Evolutionary conservation across 108 stramenopile species (phyloP).

Genomic region (Fistulifera solaris): DNA sequence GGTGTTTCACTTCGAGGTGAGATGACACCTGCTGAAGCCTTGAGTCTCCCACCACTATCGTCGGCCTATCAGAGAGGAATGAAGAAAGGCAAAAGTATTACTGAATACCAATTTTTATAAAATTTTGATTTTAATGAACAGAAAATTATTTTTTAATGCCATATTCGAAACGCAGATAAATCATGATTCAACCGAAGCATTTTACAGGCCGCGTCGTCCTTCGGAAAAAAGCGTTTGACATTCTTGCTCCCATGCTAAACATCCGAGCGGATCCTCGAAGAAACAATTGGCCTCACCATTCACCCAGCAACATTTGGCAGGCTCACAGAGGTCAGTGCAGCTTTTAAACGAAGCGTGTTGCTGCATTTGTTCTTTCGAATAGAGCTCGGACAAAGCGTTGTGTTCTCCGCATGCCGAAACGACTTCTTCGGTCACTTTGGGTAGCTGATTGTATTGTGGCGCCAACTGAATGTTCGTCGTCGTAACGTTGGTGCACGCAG

Average conservation of each 20-base stretch:
- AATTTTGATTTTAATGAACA: no score
- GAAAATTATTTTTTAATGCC: no score
- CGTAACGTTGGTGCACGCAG: conserved; percentile 4
- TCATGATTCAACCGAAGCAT: no score
- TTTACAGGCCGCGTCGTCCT: no score
- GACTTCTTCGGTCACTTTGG: background rate
- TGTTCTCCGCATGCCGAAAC: background rate
- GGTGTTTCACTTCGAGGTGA: conserved; percentile 67
- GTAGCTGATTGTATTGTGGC: background rate
- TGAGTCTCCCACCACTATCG: conserved; percentile 62
- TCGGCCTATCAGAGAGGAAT: conserved; percentile 36
- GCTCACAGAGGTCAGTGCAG: conserved; percentile 5
- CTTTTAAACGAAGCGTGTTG: background rate
- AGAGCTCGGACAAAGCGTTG: background rate
- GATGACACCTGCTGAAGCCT: conserved; percentile 46
- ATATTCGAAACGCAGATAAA: no score
- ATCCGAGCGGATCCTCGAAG: conserved; percentile 10
- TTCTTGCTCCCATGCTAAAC: conserved; percentile 8
- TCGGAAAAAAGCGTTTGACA: conserved; percentile 2
- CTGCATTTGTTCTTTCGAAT: background rate
- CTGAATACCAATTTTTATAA: no score
- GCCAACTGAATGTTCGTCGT: background rate
- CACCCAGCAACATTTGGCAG: conserved; percentile 3
- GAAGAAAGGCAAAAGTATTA: background rate
- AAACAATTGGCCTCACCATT: conserved; percentile 5